Base-by-base conservation (phyloP, 345 rosid species). In the Rhodomyrtus tomentosa region DNA sequence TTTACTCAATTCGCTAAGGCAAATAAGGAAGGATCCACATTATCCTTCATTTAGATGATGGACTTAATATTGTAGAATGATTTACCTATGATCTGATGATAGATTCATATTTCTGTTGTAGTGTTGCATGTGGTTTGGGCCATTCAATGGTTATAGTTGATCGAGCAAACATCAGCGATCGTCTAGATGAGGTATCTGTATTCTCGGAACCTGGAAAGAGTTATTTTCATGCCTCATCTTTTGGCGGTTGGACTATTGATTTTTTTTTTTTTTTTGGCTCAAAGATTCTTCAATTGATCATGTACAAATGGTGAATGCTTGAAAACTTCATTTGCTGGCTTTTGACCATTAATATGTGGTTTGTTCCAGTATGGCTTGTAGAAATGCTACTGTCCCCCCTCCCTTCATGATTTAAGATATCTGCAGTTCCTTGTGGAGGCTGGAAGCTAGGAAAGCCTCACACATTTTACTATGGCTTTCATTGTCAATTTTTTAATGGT, bases 131-230 rank as follows among this genome's bases (percentile, higher is more conserved):
- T 82, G 99, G 99, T 48, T 55, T 92, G 90, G 91, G 90, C 85
- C 99, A 93, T 89, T 97, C 99, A 55, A 87, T 95, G 99, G 94
- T 94, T 86, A 89, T 97, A 76, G 95, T 97, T 85, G 98, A 95
- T 85, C 91, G 99, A 90, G 86, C 91, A 82, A 89, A 92, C 87
- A 85, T 89, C 12, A 88, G 89, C 80, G 98, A 97, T 76, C 89
- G 90, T 54, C 98, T 97, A 84, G 99, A 94, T 83, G 94, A 95
- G 99, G 99, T 95, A 90, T 86, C 81, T 82, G 58, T 48, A 81
- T 49, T 40, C 22, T 10, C 36, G 20, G 25, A 42, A 54, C 50
- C 40, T 58, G 50, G 38, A 50, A 81, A 50, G 59, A n/a, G 42
- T 36, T 62, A 42, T 82, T 85, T 51, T 52, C 14, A 25, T 42